Conservation (phyloP, 805 yeast species). For the Schizosaccharomyces lindneri region DNA sequence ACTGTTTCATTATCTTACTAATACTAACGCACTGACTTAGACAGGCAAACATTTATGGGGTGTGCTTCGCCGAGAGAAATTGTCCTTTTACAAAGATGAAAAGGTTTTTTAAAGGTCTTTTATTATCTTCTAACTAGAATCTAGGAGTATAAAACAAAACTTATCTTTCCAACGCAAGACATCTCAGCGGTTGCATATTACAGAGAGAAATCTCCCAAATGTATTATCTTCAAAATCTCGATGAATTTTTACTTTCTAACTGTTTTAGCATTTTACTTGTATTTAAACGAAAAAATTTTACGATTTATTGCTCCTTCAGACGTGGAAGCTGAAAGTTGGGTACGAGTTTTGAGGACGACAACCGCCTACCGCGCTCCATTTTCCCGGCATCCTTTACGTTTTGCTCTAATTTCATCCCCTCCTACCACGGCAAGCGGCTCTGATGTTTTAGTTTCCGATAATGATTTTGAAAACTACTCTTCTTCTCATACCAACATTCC, state of each 20-base stretch:
- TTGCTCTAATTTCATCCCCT: background rate
- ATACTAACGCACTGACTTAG: background rate
- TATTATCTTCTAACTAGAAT: background rate
- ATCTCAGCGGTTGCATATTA: constrained; percentile 14
- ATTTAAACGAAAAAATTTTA: constrained; percentile 12
- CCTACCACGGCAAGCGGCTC: background rate
- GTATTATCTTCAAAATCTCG: constrained; percentile 6
- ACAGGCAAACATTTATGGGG: constrained; percentile 13
- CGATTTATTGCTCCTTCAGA: constrained; percentile 12
- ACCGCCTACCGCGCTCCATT: background rate
- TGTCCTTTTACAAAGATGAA: constrained; percentile 15
- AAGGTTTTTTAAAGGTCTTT: constrained; percentile 3
- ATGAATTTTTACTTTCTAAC: background rate
- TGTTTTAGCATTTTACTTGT: constrained; percentile 10
- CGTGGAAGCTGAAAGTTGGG: constrained; percentile 14
- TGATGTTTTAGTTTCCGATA: background rate
- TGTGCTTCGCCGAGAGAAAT: constrained; percentile 13
- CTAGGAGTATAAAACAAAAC: constrained; percentile 14
- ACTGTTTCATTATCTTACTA: too few species aligned
- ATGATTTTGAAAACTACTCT: constrained; percentile 3
- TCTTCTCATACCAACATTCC: constrained; percentile 2
- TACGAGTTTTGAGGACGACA: constrained; percentile 3
- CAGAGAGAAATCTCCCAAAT: constrained; percentile 7
- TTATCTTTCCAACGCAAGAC: constrained; percentile 12
- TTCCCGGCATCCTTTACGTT: background rate